Evolutionary conservation across 768 basidiomycete species (phyloP).

Genomic region (Naganishia friedmannii): DNA sequence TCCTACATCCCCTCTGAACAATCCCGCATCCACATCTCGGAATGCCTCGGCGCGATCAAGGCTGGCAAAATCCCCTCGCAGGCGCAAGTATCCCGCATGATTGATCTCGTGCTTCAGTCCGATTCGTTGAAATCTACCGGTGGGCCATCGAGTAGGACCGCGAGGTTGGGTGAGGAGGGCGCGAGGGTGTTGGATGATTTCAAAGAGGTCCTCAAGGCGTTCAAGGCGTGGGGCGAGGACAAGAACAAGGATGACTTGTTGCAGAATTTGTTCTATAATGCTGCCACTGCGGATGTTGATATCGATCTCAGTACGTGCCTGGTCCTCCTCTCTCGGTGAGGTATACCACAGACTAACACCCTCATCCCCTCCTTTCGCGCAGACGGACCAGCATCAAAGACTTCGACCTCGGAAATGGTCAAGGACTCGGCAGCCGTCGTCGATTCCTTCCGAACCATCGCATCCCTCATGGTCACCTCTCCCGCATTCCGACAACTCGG

Average conservation of each 20-base stretch:
- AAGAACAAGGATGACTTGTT: slow-evolving; percentile 53
- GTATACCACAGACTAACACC: neutral
- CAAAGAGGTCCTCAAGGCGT: slow-evolving; percentile 45
- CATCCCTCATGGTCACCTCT: slow-evolving; percentile 51
- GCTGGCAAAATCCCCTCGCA: slow-evolving; percentile 52
- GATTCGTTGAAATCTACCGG: slow-evolving; percentile 47
- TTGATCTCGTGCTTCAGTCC: slow-evolving; percentile 44
- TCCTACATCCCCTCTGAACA: slow-evolving; percentile 41
- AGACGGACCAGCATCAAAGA: slow-evolving; percentile 24
- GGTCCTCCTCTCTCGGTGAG: neutral
- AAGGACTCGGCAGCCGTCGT: slow-evolving; percentile 47
- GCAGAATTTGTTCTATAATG: slow-evolving; percentile 52
- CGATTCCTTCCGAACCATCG: slow-evolving; percentile 50
- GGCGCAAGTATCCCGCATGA: slow-evolving; percentile 42
- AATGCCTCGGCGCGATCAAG: slow-evolving; percentile 46
- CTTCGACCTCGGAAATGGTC: slow-evolving; percentile 41
- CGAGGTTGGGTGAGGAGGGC: slow-evolving; percentile 47
- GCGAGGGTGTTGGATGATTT: slow-evolving; percentile 47
- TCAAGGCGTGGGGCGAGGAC: slow-evolving; percentile 49
- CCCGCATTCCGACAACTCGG: slow-evolving; percentile 50
- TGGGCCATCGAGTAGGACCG: slow-evolving; percentile 47
- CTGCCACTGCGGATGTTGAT: slow-evolving; percentile 48
- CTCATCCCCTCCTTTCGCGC: neutral
- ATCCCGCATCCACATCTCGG: slow-evolving; percentile 44
- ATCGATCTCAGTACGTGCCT: slow-evolving; percentile 39